Evolutionary conservation across 371 early-diverging fungal genomes (phyloP).

Genomic region (Batkoa obscura): DNA sequence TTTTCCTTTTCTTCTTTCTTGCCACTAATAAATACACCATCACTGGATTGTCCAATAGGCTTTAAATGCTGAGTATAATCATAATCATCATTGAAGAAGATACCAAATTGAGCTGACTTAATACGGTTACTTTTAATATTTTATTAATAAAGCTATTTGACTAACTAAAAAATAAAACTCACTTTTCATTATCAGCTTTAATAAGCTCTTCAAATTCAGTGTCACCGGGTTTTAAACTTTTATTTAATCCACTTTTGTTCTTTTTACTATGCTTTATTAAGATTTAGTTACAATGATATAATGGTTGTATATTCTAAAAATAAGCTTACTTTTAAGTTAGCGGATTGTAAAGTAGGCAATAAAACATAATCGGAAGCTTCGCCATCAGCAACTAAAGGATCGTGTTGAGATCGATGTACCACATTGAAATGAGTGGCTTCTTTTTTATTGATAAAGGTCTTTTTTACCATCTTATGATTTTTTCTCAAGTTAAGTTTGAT

Average conservation of each 20-base stretch:
- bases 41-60: constrained; percentile 53
- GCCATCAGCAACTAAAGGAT: constrained; percentile 70
- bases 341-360: background rate
- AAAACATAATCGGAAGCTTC: constrained; percentile 66
- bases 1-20: constrained; percentile 21
- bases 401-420: constrained; percentile 88
- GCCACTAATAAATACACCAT: constrained; percentile 62
- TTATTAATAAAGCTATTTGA: too few species aligned
- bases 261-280: background rate
- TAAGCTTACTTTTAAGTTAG: constrained; percentile 4
- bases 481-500: too few species aligned
- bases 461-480: constrained; percentile 9
- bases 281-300: background rate
- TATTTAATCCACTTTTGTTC: background rate
- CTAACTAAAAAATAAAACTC: background rate
- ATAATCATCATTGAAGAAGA: constrained; percentile 50
- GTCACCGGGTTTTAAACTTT: too few species aligned
- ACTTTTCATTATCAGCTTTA: constrained; percentile 27
- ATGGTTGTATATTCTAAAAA: background rate
- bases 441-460: constrained; percentile 74
- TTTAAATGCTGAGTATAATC: constrained; percentile 86
- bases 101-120: constrained; percentile 62
- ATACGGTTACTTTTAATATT: constrained; percentile 29
- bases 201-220: constrained; percentile 10
- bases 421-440: constrained; percentile 67